A percentile compares a stretch with the other conserved stretches of the same genome.
These are phyloP conservation scores for Basidiobolus meristosporus DNA, from an alignment of 371 early-diverging fungal species.

Conservation along the genomic window DNA sequence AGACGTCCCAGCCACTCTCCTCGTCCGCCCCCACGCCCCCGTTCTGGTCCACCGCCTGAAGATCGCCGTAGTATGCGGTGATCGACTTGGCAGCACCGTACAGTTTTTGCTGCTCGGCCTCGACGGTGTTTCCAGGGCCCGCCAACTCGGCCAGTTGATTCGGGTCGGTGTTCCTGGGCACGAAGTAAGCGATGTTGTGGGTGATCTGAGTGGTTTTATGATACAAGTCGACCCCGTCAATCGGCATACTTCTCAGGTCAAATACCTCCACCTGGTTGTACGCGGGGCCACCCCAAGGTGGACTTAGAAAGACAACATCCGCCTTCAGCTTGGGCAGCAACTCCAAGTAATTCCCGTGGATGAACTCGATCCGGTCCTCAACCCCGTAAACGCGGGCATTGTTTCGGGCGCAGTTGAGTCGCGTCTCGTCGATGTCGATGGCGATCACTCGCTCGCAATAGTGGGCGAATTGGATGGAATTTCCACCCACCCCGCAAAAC, in stretches of 20 bases:
- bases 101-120: slow-evolving; percentile 49
- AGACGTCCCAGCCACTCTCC: too few species aligned
- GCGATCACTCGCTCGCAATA: slow-evolving; percentile 78
- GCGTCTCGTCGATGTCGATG: slow-evolving; percentile 72
- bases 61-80: slow-evolving; percentile 48
- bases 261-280: slow-evolving; percentile 10
- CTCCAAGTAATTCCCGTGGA: slow-evolving; percentile 64
- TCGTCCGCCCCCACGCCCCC: too few species aligned
- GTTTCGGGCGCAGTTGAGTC: slow-evolving; percentile 57
- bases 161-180: slow-evolving; percentile 62
- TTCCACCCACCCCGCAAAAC: slow-evolving; percentile 92
- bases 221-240: slow-evolving; percentile 35
- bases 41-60: too few species aligned
- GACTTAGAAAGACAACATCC: slow-evolving; percentile 80
- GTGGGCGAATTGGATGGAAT: slow-evolving; percentile 85
- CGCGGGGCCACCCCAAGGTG: slow-evolving; percentile 79
- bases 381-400: slow-evolving; percentile 88
- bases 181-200: slow-evolving; percentile 56
- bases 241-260: slow-evolving; percentile 51
- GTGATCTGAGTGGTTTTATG: slow-evolving; percentile 40
- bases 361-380: slow-evolving; percentile 76
- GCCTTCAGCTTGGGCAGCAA: slow-evolving; percentile 46
- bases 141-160: slow-evolving; percentile 23
- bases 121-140: slow-evolving; percentile 29
- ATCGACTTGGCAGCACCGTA: slow-evolving; percentile 35